Evolutionary conservation across 2,329 filamentous ascomycete species (phyloP), one percentile per base, ranked within the genome.

Genomic region (Herpotrichia juniperi): DNA sequence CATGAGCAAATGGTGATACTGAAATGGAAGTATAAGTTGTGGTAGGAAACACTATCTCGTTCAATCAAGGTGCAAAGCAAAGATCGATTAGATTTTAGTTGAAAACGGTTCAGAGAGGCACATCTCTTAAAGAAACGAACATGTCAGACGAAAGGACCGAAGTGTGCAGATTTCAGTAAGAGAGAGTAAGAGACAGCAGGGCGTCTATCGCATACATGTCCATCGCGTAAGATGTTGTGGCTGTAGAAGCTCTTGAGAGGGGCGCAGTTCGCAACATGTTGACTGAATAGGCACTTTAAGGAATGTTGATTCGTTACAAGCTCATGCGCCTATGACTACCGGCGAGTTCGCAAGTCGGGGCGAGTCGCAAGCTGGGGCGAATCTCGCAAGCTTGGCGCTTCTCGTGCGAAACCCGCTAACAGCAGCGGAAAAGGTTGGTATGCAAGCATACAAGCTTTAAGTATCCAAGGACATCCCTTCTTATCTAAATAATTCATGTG

Each of bases 351-450:
- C 8, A 19, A 42, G 16, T 8, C 8, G 37, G n/a, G n/a, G n/a
- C 37, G 37, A 42, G 24, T 42, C 37, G 12, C 12, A 42, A 21
- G 37, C 37, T 42, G 37, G n/a, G n/a, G 37, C 37, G 37, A 19
- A 42, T 21, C 19, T 42, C 37, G 37, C 37, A 21, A 6, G 37
- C 37, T 25, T 21, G 10, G 34, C 34, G 34, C 34, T n/a, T n/a
- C n/a, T n/a, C n/a, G n/a, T n/a, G n/a, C n/a, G n/a, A n/a, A n/a
- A n/a, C n/a, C n/a, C n/a, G n/a, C n/a, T n/a, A n/a, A n/a, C n/a
- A n/a, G n/a, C n/a, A n/a, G n/a, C n/a, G n/a, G n/a, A n/a, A n/a
- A n/a, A n/a, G n/a, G n/a, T n/a, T n/a, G n/a, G n/a, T n/a, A n/a
- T n/a, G n/a, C n/a, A n/a, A n/a, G n/a, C n/a, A n/a, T n/a, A n/a